These are phyloP conservation scores for Ganoderma multipileum DNA, from an alignment of 1,284 basidiomycete genomes.

Conservation along the genomic window DNA sequence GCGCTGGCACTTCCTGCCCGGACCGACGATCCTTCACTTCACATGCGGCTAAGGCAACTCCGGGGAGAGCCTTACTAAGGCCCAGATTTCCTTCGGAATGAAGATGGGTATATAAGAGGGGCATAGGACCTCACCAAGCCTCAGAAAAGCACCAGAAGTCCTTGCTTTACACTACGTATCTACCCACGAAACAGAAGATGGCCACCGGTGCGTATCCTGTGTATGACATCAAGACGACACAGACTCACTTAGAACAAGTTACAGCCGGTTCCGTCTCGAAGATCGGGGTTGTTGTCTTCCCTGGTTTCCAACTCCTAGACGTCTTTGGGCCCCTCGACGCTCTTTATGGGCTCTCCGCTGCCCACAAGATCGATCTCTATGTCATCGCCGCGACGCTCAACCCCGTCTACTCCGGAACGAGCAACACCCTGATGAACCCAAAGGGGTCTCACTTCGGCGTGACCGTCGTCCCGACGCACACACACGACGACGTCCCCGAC, in stretches of 20 bases:
- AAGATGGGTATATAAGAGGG: too few relatives aligned
- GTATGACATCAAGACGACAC: too few relatives aligned
- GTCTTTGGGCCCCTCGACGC: conserved; percentile 51
- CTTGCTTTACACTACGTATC: too few relatives aligned
- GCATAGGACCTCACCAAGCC: too few relatives aligned
- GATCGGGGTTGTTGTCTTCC: conserved; percentile 11
- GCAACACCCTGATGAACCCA: conserved; percentile 24
- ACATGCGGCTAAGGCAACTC: too few relatives aligned
- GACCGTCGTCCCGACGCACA: conserved; percentile 50
- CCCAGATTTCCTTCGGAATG: too few relatives aligned
- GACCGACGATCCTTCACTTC: too few relatives aligned
- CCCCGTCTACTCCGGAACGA: conserved; percentile 45
- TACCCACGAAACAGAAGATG: not conserved
- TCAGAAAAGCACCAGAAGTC: too few relatives aligned
- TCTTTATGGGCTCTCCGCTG: conserved; percentile 44
- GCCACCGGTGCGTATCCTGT: not conserved
- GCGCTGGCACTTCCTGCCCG: too few relatives aligned
- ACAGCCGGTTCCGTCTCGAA: not conserved
- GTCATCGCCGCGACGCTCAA: conserved; percentile 45
- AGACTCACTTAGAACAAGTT: not conserved
- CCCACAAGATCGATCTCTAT: conserved; percentile 43
- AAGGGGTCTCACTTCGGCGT: conserved; percentile 41
- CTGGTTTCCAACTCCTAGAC: conserved; percentile 40
- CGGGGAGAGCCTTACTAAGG: too few relatives aligned
- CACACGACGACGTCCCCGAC: conserved; percentile 45